phyloP scores from a whole-genome alignment of 257 asterid species.

The Mentha longifolia region DNA sequence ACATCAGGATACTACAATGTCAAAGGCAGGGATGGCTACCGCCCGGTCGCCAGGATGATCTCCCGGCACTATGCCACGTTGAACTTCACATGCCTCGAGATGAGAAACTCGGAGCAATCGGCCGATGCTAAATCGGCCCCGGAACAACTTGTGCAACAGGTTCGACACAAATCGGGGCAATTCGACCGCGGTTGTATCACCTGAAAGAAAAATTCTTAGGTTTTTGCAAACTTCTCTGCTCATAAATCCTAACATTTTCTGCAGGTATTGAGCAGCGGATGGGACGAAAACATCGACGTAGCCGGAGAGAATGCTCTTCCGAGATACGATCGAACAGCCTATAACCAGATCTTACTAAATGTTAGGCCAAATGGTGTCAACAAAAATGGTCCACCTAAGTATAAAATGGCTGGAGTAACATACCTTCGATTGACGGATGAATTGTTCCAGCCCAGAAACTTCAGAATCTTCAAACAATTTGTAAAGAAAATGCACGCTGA shows the following conservation, averaged over 20 bases:
- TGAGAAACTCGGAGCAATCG: slow-evolving; percentile 69
- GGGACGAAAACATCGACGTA: slow-evolving; percentile 70
- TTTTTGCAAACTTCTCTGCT: neutral
- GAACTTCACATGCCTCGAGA: slow-evolving; percentile 82
- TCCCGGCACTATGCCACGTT: slow-evolving; percentile 66
- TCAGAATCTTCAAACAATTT: slow-evolving; percentile 54
- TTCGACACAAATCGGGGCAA: neutral
- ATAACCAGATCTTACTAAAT: slow-evolving; percentile 75
- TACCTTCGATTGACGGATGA: slow-evolving; percentile 67
- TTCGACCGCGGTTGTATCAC: neutral
- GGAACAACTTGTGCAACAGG: slow-evolving; percentile 77
- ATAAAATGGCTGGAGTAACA: slow-evolving; percentile 62
- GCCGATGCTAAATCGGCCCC: slow-evolving; percentile 68
- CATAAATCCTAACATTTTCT: neutral
- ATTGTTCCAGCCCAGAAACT: slow-evolving; percentile 44
- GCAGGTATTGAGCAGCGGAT: slow-evolving; percentile 70
- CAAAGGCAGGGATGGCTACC: slow-evolving; percentile 68
- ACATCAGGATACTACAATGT: slow-evolving; percentile 75
- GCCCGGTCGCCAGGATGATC: slow-evolving; percentile 71
- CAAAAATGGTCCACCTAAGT: slow-evolving; percentile 47
- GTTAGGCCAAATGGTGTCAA: slow-evolving; percentile 71
- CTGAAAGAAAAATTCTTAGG: neutral
- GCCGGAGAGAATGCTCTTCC: slow-evolving; percentile 90
- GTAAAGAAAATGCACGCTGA: slow-evolving; percentile 83
- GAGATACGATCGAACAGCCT: slow-evolving; percentile 58